Base-by-base conservation (phyloP, 768 basidiomycete genomes). In the Tubosaeta sp. region DNA sequence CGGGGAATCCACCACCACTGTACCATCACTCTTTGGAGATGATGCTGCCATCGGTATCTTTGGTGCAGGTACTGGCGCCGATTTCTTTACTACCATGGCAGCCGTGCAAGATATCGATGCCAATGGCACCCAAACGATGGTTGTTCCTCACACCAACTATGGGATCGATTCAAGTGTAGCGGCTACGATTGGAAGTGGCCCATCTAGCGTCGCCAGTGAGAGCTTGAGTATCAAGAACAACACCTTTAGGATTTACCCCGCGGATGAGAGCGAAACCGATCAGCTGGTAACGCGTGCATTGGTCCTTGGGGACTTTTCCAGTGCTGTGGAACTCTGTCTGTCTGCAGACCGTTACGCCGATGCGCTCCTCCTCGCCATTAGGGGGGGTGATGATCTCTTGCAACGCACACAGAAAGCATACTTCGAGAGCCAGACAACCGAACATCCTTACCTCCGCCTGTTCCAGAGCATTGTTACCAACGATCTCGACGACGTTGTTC, bases 381-480 rank as follows among this genome's bases (percentile, higher is more conserved):
- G 88, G 55, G 95, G 94, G 16, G 93, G 94, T 0, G 79, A 86
- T 0, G 92, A 91, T 27, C 83, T 98, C 16, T 75, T 99, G 31
- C 80, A 84, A 32, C 83, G 82, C 48, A 95, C 94, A 0, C 94
- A 97, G 63, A 90, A 90, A 66, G 86, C 90, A 0, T 98, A 98
- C 71, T 98, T 98, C 62, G 90, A 89, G 62, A 80, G 82, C 27
- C 81, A 84, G 46, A 89, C 90, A 1, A 77, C 81, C 9, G 71
- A 80, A 1, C 71, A 87, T 3, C 90, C 94, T 0, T 97, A 95
- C 69, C 81, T 98, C 21, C 88, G 96, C 34, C 79, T 99, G 11
- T 91, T 94, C 81, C 92, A 97, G 65, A 90, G 87, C 12, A 89
- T 99, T 58, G 90, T 95, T 52, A 87, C 87, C 32, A 84, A 93